Evolutionary conservation across 2,329 filamentous ascomycete genomes (phyloP).

Genomic region (Delphinella strobiligena): DNA sequence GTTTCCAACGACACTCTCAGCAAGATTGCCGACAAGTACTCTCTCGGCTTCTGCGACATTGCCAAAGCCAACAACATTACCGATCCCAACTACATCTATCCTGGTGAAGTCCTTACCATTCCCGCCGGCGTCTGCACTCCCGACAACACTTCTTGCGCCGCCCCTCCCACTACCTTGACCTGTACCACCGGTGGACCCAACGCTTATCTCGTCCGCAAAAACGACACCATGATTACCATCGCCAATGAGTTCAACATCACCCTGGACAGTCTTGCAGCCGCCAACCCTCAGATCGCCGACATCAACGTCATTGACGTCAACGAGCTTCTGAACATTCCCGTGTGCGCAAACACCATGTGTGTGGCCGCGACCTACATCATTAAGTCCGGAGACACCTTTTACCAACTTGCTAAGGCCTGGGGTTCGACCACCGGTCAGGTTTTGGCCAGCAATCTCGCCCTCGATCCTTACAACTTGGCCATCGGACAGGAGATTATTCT

Average conservation of each 20-base stretch:
- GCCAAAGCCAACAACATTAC: constrained; percentile 17
- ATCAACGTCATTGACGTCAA: constrained; percentile 12
- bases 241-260: constrained; percentile 17
- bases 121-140: constrained; percentile 16
- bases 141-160: constrained; percentile 1
- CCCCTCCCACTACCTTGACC: constrained; percentile 12
- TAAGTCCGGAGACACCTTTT: constrained; percentile 14
- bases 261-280: constrained; percentile 11
- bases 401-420: constrained; percentile 13
- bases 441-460: constrained; percentile 13
- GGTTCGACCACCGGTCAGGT: constrained; percentile 15
- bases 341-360: constrained; percentile 14
- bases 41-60: constrained; percentile 17
- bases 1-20: constrained; percentile 13
- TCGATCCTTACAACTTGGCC: constrained; percentile 11
- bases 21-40: constrained; percentile 12
- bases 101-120: constrained; percentile 16
- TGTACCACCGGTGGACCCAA: constrained; percentile 15
- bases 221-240: constrained; percentile 14
- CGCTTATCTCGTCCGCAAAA: constrained; percentile 13
- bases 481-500: constrained; percentile 3
- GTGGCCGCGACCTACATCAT: constrained; percentile 15
- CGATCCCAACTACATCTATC: constrained; percentile 22
- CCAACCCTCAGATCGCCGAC: constrained; percentile 16
- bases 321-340: constrained; percentile 16